A percentile compares a stretch with the other conserved stretches of the same genome.
Evolutionary conservation across 2,329 filamentous ascomycete genomes (phyloP).

Genomic region (Fonsecaea multimorphosa): DNA sequence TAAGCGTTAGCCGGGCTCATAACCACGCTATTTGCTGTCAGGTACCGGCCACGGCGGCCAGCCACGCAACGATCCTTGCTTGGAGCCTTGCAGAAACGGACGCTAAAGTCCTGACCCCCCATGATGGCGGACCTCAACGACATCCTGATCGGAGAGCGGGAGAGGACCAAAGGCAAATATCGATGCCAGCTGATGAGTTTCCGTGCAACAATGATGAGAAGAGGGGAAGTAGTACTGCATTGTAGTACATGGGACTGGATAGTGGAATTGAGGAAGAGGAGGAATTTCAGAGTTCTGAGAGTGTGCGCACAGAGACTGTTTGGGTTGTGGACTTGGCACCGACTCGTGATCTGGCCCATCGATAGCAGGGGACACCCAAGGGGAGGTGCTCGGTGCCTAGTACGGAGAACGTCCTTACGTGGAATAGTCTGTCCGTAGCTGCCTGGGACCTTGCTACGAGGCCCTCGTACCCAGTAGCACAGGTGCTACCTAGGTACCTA

Average conservation of each 20-base stretch:
- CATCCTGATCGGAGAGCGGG: background rate
- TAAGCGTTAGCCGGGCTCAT: slow-evolving; percentile 6
- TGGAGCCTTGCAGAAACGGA: slow-evolving; percentile 6
- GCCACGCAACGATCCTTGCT: background rate
- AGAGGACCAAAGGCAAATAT: background rate
- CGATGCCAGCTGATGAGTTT: background rate
- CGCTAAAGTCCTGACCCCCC: background rate
- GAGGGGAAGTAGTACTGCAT: background rate
- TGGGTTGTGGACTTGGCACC: background rate
- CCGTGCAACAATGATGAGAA: background rate
- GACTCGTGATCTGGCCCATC: background rate
- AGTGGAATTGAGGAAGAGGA: background rate
- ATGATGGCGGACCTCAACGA: too few species aligned
- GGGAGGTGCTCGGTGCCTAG: background rate
- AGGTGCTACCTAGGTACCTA: background rate
- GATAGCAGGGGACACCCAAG: background rate
- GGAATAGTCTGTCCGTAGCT: background rate
- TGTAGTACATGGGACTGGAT: background rate
- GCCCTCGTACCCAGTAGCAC: too few species aligned
- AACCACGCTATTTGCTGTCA: slow-evolving; percentile 6
- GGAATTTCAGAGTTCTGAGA: background rate
- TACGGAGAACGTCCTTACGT: background rate
- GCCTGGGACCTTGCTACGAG: background rate
- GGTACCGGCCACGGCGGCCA: background rate
- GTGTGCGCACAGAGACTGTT: background rate